These are phyloP conservation scores for Phaeophleospora eucalypticola DNA, from an alignment of 2,329 filamentous ascomycete species.

Conservation along the genomic window DNA sequence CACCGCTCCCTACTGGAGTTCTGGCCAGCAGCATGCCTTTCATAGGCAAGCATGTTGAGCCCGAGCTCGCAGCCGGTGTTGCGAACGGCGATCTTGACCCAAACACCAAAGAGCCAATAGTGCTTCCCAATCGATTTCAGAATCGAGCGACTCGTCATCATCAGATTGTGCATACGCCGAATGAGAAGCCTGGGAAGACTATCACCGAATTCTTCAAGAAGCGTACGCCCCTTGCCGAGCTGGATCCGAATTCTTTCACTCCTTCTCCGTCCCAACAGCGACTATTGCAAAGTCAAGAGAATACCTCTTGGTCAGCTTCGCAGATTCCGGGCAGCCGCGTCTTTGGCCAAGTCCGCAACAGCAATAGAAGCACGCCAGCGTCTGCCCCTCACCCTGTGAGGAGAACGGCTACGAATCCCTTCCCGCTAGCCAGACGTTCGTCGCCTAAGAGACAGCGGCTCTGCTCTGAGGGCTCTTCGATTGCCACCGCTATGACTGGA, in stretches of 20 bases:
- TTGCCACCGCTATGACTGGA: conserved; percentile 28
- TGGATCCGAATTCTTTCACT: conserved; percentile 64
- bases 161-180: conserved; percentile 37
- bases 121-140: conserved; percentile 34
- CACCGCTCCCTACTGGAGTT: conserved; percentile 58
- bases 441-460: conserved; percentile 29
- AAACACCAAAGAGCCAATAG: conserved; percentile 70
- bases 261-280: conserved; percentile 62
- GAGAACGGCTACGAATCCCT: conserved; percentile 35
- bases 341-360: conserved; percentile 14
- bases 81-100: conserved; percentile 82
- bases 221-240: conserved; percentile 60
- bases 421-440: conserved; percentile 13
- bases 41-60: conserved; percentile 59
- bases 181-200: conserved; percentile 57
- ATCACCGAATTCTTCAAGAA: conserved; percentile 65
- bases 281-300: conserved; percentile 52
- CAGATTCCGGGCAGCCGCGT: conserved; percentile 37
- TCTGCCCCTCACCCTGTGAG: conserved; percentile 42
- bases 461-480: conserved; percentile 38
- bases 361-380: conserved; percentile 31
- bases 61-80: conserved; percentile 66
- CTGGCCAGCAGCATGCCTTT: conserved; percentile 70
- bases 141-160: conserved; percentile 24
- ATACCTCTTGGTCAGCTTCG: conserved; percentile 53